Conservation (phyloP, 23 red algal species). For the Pyropia yezoensis region DNA sequence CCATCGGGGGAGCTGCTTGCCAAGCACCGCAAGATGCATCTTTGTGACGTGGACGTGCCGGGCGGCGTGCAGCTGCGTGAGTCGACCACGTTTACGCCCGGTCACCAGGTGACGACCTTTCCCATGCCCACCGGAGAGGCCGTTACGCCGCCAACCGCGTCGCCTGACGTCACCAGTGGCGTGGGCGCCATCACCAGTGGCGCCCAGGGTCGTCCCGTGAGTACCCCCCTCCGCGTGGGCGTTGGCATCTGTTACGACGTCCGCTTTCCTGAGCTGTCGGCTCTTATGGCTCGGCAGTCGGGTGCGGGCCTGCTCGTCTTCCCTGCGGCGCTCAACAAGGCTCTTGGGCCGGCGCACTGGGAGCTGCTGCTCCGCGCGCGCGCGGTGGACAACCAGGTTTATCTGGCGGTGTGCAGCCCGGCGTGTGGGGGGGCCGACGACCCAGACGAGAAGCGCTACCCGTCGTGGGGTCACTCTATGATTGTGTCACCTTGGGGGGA, state of each 20-base stretch:
- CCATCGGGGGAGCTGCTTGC: slow-evolving; percentile 67
- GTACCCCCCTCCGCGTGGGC: slow-evolving; percentile 20
- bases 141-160: too few relatives aligned
- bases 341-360: slow-evolving; percentile 94
- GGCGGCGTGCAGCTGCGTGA: slow-evolving; percentile 86
- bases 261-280: slow-evolving; percentile 86
- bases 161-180: too few relatives aligned
- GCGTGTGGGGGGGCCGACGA: slow-evolving; percentile 6
- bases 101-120: slow-evolving; percentile 60
- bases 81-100: slow-evolving; percentile 68
- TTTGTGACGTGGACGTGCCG: slow-evolving; percentile 94
- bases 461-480: slow-evolving; percentile 85
- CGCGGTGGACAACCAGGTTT: slow-evolving; percentile 97
- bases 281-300: slow-evolving; percentile 37
- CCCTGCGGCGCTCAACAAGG: slow-evolving; percentile 97
- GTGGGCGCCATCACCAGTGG: too few relatives aligned
- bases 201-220: too few relatives aligned
- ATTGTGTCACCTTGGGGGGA: slow-evolving; percentile 91
- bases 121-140: slow-evolving; percentile 12
- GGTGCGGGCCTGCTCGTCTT: slow-evolving; percentile 50
- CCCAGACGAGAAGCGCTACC: slow-evolving; percentile 20
- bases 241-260: slow-evolving; percentile 98
- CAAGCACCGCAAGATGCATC: slow-evolving; percentile 93
- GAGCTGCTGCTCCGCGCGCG: slow-evolving; percentile 77
- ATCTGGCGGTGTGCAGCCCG: slow-evolving; percentile 78